A percentile compares a stretch with the other conserved stretches of the same genome.
Conservation (phyloP, 2,329 filamentous ascomycete genomes). For the Teratosphaeria gauchensis region DNA sequence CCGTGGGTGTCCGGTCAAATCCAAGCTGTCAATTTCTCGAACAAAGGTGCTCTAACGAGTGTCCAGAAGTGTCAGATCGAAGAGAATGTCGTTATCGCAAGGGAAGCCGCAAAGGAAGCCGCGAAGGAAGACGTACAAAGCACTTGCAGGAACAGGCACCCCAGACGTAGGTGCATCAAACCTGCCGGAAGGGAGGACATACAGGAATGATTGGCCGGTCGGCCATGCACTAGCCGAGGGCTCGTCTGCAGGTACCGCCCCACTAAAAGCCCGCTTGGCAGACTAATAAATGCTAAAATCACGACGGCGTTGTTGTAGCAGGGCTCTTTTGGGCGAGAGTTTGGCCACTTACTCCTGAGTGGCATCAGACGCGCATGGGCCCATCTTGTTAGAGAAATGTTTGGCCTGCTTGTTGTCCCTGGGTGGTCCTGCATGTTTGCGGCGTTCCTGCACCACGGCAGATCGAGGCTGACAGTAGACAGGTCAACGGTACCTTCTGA, state of each 20-base stretch:
- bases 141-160: background rate
- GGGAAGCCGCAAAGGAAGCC: background rate
- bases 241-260: background rate
- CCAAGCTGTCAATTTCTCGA: background rate
- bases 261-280: background rate
- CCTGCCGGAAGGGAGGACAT: background rate
- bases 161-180: background rate
- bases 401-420: background rate
- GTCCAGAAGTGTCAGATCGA: background rate
- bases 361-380: background rate
- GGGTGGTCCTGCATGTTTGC: background rate
- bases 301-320: background rate
- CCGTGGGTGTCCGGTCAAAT: background rate
- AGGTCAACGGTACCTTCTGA: background rate
- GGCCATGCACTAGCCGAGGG: background rate
- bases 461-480: background rate
- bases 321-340: background rate
- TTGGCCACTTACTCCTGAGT: background rate
- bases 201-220: background rate
- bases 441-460: background rate
- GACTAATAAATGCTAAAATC: background rate
- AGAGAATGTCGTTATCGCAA: background rate
- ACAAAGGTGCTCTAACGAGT: background rate
- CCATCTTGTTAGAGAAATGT: background rate
- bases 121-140: background rate